Conservation (phyloP, 1,139 yeast genomes). For the Yamadazyma siamensis region DNA sequence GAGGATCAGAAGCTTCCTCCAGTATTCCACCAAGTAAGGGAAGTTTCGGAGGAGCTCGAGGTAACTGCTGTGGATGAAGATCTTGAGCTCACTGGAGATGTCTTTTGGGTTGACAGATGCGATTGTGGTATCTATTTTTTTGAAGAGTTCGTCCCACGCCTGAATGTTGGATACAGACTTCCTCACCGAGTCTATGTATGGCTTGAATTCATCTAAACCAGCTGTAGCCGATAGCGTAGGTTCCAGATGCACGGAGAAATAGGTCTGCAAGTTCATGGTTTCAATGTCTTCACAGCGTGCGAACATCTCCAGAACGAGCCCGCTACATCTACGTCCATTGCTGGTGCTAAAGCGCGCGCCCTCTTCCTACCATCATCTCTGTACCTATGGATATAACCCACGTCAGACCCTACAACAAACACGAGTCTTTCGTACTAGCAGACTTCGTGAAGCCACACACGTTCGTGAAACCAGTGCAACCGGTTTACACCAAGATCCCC, state of each 20-base stretch:
- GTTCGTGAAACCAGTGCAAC: slow-evolving; percentile 7
- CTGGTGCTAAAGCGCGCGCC: too few relatives aligned
- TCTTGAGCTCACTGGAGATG: slow-evolving; percentile 19
- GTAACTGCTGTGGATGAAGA: slow-evolving; percentile 18
- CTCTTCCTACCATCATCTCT: too few relatives aligned
- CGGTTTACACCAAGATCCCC: slow-evolving; percentile 18
- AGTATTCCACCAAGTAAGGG: slow-evolving; percentile 56
- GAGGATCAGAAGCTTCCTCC: slow-evolving; percentile 58
- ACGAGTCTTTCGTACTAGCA: slow-evolving; percentile 2
- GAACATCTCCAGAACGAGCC: too few relatives aligned
- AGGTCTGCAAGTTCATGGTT: too few relatives aligned
- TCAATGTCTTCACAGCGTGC: too few relatives aligned
- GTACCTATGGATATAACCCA: slow-evolving; percentile 5
- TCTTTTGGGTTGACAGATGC: slow-evolving; percentile 13
- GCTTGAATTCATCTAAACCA: slow-evolving; percentile 6
- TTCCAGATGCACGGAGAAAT: too few relatives aligned
- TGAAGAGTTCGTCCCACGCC: slow-evolving; percentile 31
- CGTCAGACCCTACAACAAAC: slow-evolving; percentile 9
- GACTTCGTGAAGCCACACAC: slow-evolving; percentile 3
- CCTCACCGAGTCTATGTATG: slow-evolving; percentile 4
- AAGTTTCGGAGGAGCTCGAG: slow-evolving; percentile 41
- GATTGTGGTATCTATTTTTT: slow-evolving; percentile 19
- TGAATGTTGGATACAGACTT: slow-evolving; percentile 23
- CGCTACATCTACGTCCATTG: too few relatives aligned
- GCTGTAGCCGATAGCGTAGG: too few relatives aligned